These are phyloP conservation scores for Orbilia blumenaviensis DNA, from an alignment of 2,329 filamentous ascomycete species.

Conservation along the genomic window DNA sequence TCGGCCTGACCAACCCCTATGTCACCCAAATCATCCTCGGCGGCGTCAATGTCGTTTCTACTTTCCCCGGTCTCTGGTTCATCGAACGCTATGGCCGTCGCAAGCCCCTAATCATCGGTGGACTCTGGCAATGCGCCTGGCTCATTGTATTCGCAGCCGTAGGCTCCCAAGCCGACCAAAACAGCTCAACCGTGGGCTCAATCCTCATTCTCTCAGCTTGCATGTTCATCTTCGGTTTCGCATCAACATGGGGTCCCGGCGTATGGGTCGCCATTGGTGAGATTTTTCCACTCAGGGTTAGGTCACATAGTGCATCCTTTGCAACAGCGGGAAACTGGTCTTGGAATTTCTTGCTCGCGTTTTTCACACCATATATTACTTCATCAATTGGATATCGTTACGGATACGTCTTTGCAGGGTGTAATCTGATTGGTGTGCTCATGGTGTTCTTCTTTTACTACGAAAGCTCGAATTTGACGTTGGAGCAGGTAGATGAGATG, in stretches of 20 bases:
- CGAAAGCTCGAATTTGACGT: slow-evolving; percentile 75
- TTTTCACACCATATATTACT: slow-evolving; percentile 83
- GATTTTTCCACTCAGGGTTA: slow-evolving; percentile 72
- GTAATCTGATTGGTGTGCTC: slow-evolving; percentile 71
- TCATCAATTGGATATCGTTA: slow-evolving; percentile 75
- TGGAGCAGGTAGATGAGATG: slow-evolving; percentile 84
- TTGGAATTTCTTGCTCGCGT: slow-evolving; percentile 78
- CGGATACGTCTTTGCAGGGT: slow-evolving; percentile 79
- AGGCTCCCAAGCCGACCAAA: slow-evolving; percentile 59
- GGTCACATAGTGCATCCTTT: slow-evolving; percentile 70
- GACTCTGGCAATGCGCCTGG: slow-evolving; percentile 73
- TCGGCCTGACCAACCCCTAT: slow-evolving; percentile 73
- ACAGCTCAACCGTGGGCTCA: slow-evolving; percentile 64
- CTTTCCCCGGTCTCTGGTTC: slow-evolving; percentile 73
- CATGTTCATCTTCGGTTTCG: slow-evolving; percentile 73
- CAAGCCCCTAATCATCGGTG: slow-evolving; percentile 72
- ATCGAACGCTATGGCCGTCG: slow-evolving; percentile 76
- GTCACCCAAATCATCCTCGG: slow-evolving; percentile 74
- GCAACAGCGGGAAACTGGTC: slow-evolving; percentile 72
- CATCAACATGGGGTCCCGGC: slow-evolving; percentile 75
- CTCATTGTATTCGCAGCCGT: slow-evolving; percentile 72
- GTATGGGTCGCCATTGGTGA: slow-evolving; percentile 76
- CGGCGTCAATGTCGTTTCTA: slow-evolving; percentile 74
- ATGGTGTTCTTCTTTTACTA: slow-evolving; percentile 81
- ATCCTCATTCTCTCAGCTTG: slow-evolving; percentile 75